Evolutionary conservation across 306 rosid species (phyloP).

Genomic region (Castanospermum australe): DNA sequence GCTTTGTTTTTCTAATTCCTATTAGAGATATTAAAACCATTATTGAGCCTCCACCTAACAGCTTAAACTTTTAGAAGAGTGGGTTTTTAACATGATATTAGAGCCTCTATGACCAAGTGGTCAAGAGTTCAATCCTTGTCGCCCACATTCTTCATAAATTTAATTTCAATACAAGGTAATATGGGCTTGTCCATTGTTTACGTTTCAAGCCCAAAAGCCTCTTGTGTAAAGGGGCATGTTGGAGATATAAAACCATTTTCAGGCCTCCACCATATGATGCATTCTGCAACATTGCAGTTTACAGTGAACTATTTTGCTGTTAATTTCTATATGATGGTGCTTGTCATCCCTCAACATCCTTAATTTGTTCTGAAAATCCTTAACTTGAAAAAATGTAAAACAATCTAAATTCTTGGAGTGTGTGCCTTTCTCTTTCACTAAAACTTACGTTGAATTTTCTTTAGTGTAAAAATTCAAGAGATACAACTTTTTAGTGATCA

Average conservation of each 20-base stretch:
- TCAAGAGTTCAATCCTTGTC: neutral
- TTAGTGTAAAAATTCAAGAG: conserved; percentile 82
- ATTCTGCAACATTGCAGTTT: neutral
- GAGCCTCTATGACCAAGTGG: neutral
- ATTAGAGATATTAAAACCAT: neutral
- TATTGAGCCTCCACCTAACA: neutral
- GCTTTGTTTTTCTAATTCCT: neutral
- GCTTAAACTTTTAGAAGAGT: neutral
- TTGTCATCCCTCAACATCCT: conserved; percentile 1
- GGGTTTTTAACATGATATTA: neutral
- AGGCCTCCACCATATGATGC: neutral
- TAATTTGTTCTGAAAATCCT: neutral
- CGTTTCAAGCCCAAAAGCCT: no score
- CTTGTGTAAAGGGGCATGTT: no score
- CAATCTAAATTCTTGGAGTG: conserved; percentile 1
- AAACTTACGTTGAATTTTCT: conserved; percentile 44
- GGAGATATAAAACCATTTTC: no score
- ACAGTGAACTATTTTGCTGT: no score
- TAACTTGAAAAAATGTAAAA: conserved; percentile 17
- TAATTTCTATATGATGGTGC: no score
- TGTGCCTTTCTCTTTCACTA: conserved; percentile 12
- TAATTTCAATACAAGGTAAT: neutral
- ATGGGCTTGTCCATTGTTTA: neutral
- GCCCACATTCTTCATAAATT: neutral
- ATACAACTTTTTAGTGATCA: conserved; percentile 70